Evolutionary conservation across 805 yeast species (phyloP), one percentile per base, ranked within the genome.

Genomic region (Ogataea minuta): DNA sequence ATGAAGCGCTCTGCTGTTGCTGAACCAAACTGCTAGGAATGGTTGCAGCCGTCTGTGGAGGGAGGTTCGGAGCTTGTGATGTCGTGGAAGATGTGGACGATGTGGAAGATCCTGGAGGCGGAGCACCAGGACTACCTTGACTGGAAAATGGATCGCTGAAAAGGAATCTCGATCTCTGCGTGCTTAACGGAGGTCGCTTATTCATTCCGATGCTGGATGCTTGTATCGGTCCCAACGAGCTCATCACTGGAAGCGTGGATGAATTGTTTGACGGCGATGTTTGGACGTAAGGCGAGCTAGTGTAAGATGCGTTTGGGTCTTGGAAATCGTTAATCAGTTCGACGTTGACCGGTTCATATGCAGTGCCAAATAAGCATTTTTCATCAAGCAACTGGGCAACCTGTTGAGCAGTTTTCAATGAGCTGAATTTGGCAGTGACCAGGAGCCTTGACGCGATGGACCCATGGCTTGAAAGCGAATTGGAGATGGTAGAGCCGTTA

Each of bases 161-260:
- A 26, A 82, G 67, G 52, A 82, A 81, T 49, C 87, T 69, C n/a
- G 85, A 79, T 49, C 85, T 64, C 54, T 77, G 82, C 40, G 70
- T 66, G 25, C 77, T 77, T 33, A 76, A 58, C 12, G 79, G 70
- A 35, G 79, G 77, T 52, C 83, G 68, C 54, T 76, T 75, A 41
- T 43, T 24, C 19, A 43, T 31, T 26, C 39, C 37, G 24, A 43
- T 43, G 15, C 41, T 41, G 3, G 49, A 28, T 3, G 34, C 13
- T 23, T 32, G 43, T 17, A 34, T 36, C 1, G 38, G 41, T 14
- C 38, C 48, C 12, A 40, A 36, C 13, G 47, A 46, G 31, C 39
- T 32, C 23, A 37, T 25, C 6, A 30, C 41, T 8, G 52, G 43
- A 16, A 44, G 25, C 20, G 43, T 46, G 39, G 39, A 39, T 15